Evolutionary conservation across 352 stramenopile species (phyloP).

Genomic region (Phytopythium vexans): DNA sequence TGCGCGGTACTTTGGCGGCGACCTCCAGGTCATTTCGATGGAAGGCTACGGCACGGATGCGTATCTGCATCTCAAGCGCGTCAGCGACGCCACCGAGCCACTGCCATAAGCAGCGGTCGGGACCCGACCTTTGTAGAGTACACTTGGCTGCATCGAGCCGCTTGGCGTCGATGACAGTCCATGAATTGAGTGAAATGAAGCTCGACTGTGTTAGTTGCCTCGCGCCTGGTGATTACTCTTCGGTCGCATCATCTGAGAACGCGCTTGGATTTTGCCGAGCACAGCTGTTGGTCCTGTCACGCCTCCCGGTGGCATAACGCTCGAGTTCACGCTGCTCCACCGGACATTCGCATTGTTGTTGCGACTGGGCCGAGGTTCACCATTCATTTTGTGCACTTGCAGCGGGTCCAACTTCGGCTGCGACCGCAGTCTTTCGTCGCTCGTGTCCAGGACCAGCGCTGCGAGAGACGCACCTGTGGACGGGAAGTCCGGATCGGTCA

Average conservation of each 20-base stretch:
- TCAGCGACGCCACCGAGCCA: conserved; percentile 88
- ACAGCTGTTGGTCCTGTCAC: conserved; percentile 7
- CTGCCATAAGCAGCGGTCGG: conserved; percentile 43
- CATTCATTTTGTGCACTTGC: conserved; percentile 36
- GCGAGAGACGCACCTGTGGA: conserved; percentile 8
- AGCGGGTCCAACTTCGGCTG: conserved; percentile 65
- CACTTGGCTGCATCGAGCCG: too few relatives aligned
- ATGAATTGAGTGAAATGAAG: not conserved
- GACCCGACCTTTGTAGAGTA: conserved; percentile 6
- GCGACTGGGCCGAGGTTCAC: conserved; percentile 11
- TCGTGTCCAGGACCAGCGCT: conserved; percentile 24
- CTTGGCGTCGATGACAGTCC: too few relatives aligned
- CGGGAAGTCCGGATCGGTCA: not conserved
- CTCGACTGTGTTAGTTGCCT: conserved; percentile 2
- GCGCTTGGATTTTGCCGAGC: conserved; percentile 50
- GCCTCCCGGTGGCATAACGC: not conserved
- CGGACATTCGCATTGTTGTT: not conserved
- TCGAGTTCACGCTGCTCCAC: not conserved
- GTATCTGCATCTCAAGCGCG: conserved; percentile 93
- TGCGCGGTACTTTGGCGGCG: conserved; percentile 99
- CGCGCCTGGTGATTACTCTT: conserved; percentile 25
- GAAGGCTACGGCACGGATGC: conserved; percentile 99
- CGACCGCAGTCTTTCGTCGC: conserved; percentile 40
- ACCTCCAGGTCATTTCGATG: conserved; percentile 99
- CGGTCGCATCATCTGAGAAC: conserved; percentile 50